phyloP scores from a whole-genome alignment of 805 yeast genomes.

The Zygosaccharomyces pseudorouxii region DNA sequence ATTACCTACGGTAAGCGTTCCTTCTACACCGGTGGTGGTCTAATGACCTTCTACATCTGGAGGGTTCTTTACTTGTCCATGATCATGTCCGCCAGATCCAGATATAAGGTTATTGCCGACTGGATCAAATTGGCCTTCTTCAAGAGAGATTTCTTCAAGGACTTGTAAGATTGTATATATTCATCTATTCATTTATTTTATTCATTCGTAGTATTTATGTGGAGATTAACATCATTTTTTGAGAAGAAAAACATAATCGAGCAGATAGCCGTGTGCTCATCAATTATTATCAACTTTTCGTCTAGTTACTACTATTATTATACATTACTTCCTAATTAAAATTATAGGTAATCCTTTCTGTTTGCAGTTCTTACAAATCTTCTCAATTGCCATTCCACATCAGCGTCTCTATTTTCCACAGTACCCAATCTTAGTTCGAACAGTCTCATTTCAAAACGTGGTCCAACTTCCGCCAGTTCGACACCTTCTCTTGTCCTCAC shows the following conservation, averaged over 20 bases:
- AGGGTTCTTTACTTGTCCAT: conserved; percentile 84
- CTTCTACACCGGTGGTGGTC: conserved; percentile 81
- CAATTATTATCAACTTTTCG: neutral
- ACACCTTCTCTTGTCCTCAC: conserved; percentile 84
- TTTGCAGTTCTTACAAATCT: conserved; percentile 93
- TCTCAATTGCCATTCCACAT: conserved; percentile 93
- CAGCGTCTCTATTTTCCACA: conserved; percentile 92
- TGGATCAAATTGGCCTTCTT: conserved; percentile 85
- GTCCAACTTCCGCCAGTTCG: conserved; percentile 94
- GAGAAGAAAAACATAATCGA: neutral
- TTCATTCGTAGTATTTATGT: neutral
- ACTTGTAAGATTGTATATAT: conserved; percentile 39
- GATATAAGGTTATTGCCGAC: conserved; percentile 77
- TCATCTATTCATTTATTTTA: neutral
- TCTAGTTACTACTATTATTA: neutral
- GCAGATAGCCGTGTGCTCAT: neutral
- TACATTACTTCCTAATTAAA: neutral
- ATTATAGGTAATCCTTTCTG: conserved; percentile 75
- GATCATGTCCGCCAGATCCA: conserved; percentile 84
- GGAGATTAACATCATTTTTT: conserved; percentile 4
- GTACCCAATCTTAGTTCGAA: conserved; percentile 88
- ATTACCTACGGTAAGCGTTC: conserved; percentile 75
- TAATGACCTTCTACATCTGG: conserved; percentile 87
- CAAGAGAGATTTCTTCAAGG: conserved; percentile 92
- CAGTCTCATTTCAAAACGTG: conserved; percentile 95